These are phyloP conservation scores for Haematococcus sp. DNA, from an alignment of 139 green algal genomes.

Conservation along the genomic window DNA sequence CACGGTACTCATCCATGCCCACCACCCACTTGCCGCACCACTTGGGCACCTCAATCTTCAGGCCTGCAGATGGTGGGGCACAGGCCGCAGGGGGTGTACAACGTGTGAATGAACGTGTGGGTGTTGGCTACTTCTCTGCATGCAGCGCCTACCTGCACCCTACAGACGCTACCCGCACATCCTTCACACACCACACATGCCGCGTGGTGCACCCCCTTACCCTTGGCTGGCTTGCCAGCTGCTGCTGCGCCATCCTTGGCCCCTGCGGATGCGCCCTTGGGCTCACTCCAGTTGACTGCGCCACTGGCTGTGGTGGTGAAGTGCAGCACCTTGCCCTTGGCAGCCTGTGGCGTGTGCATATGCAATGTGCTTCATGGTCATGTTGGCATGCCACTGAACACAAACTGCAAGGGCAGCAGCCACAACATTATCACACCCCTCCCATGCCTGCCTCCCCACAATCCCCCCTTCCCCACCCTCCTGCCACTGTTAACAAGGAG, in stretches of 20 bases:
- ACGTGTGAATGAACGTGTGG: no score
- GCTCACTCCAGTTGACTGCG: conserved; percentile 67
- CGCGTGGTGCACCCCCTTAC: background rate
- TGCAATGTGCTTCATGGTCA: no score
- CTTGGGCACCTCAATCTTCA: conserved; percentile 56
- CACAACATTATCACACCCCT: background rate
- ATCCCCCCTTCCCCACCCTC: background rate
- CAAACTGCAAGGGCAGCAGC: background rate
- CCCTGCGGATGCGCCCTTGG: background rate
- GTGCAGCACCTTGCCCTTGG: conserved; percentile 37
- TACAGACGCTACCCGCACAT: background rate
- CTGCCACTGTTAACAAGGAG: no score
- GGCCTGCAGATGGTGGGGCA: conserved; percentile 14
- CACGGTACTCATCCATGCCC: conserved; percentile 78
- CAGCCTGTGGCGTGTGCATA: background rate
- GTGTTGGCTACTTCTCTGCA: no score
- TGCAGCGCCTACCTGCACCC: background rate
- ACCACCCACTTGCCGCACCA: conserved; percentile 88
- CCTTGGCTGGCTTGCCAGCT: conserved; percentile 16
- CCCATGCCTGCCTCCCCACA: background rate
- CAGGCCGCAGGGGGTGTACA: no score
- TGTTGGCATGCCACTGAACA: background rate
- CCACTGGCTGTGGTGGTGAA: conserved; percentile 76
- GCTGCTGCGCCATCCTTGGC: background rate
- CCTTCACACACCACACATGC: background rate